A percentile compares a stretch with the other conserved stretches of the same genome.
Evolutionary conservation across 78 protist genomes (phyloP).

Genomic region (Speleostelium caveatum): DNA sequence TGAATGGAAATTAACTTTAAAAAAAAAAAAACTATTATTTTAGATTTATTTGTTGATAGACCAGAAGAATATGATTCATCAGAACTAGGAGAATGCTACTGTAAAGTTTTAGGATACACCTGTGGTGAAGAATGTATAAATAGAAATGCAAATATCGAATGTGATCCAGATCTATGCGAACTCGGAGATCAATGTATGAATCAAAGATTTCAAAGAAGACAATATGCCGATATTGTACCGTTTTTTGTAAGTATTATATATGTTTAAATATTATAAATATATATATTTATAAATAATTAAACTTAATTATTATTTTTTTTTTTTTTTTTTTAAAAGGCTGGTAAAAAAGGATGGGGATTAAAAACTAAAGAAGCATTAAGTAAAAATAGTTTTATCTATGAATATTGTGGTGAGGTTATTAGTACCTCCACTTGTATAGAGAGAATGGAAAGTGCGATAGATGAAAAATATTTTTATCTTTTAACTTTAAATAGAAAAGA

Average conservation of each 20-base stretch:
- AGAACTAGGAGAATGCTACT: conserved; percentile 39
- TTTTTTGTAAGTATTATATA: conserved; percentile 32
- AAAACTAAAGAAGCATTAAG: conserved; percentile 20
- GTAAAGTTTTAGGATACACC: conserved; percentile 1
- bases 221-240: conserved; percentile 53
- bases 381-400: conserved; percentile 71
- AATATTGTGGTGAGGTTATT: conserved; percentile 91
- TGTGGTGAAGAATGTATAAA: conserved; percentile 77
- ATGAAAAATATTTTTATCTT: conserved; percentile 81
- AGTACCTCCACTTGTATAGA: conserved; percentile 5
- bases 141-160: conserved; percentile 62
- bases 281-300: background rate
- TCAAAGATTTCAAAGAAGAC: conserved; percentile 72
- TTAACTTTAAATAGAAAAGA: conserved; percentile 59
- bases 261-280: background rate
- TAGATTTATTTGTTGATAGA: conserved; percentile 72
- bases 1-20: background rate
- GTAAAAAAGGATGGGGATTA: conserved; percentile 86
- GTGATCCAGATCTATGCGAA: conserved; percentile 42
- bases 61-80: conserved; percentile 28
- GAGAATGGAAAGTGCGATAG: conserved; percentile 35
- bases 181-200: conserved; percentile 57
- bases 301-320: background rate
- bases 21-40: too few relatives aligned
- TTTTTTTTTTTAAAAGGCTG: conserved; percentile 52